These are phyloP conservation scores for Angophora floribunda DNA, from an alignment of 345 rosid species.

Conservation along the genomic window DNA sequence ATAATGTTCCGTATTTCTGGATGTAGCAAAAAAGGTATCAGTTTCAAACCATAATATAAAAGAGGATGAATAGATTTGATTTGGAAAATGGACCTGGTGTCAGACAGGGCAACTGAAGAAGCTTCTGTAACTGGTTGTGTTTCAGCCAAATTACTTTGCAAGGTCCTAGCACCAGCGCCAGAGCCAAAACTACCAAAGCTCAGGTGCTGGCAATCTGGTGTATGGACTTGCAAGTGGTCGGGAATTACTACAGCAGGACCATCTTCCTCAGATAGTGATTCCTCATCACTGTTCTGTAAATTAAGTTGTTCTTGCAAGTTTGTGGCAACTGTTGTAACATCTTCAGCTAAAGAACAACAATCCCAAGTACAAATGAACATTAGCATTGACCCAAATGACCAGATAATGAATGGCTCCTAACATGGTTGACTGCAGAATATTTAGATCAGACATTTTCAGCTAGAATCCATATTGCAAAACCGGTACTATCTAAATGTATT, in stretches of 20 bases:
- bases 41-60: background rate
- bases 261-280: conserved; percentile 42
- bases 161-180: conserved; percentile 33
- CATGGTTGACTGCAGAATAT: background rate
- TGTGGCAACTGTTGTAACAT: conserved; percentile 36
- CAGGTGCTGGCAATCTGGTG: conserved; percentile 78
- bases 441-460: background rate
- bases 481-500: background rate
- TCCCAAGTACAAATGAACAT: background rate
- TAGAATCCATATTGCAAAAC: background rate
- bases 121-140: conserved; percentile 38
- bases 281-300: conserved; percentile 48
- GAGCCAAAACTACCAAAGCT: conserved; percentile 96
- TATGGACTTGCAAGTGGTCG: conserved; percentile 79
- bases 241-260: conserved; percentile 84
- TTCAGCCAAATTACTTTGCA: conserved; percentile 54
- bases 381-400: background rate
- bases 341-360: conserved; percentile 43
- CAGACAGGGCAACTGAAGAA: conserved; percentile 38
- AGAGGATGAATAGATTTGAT: background rate
- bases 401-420: background rate
- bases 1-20: conserved; percentile 67
- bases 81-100: conserved; percentile 38
- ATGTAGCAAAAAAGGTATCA: background rate
- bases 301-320: conserved; percentile 41